Percentiles rank a stretch among this genome's conserved stretches.
phyloP scores from a whole-genome alignment of 2,329 filamentous ascomycete genomes.

The Helicocarpus griseus region DNA sequence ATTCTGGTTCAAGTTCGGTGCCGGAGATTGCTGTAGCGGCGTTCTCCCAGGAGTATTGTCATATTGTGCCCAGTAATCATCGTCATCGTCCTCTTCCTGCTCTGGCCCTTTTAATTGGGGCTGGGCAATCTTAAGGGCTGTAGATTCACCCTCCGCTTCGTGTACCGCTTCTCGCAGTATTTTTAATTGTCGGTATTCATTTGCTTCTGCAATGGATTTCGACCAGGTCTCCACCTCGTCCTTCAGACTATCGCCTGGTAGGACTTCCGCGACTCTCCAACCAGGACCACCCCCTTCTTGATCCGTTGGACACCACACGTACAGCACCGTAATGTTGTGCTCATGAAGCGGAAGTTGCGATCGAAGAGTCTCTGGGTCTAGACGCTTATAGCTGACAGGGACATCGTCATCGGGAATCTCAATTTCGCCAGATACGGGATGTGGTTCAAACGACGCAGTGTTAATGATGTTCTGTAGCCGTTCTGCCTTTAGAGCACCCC shows the following conservation, averaged over 20 bases:
- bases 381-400: conserved; percentile 45
- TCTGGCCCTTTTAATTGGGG: conserved; percentile 11
- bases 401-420: conserved; percentile 51
- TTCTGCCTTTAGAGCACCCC: conserved; percentile 45
- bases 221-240: conserved; percentile 46
- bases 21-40: conserved; percentile 33
- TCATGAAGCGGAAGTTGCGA: conserved; percentile 45
- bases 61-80: conserved; percentile 58
- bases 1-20: conserved; percentile 18
- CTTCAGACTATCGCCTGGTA: conserved; percentile 40
- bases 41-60: conserved; percentile 46
- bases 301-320: conserved; percentile 52
- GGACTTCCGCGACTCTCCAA: conserved; percentile 52
- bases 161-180: conserved; percentile 28
- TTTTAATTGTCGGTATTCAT: conserved; percentile 34
- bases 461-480: conserved; percentile 45
- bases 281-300: conserved; percentile 42
- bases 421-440: conserved; percentile 56
- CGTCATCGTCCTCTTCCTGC: conserved; percentile 44
- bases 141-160: conserved; percentile 16
- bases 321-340: conserved; percentile 46
- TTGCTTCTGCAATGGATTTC: conserved; percentile 44
- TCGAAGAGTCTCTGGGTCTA: conserved; percentile 55
- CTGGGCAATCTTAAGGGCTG: conserved; percentile 1
- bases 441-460: conserved; percentile 49